Base-by-base conservation (phyloP, 306 rosid genomes). In the Styphnolobium japonicum region DNA sequence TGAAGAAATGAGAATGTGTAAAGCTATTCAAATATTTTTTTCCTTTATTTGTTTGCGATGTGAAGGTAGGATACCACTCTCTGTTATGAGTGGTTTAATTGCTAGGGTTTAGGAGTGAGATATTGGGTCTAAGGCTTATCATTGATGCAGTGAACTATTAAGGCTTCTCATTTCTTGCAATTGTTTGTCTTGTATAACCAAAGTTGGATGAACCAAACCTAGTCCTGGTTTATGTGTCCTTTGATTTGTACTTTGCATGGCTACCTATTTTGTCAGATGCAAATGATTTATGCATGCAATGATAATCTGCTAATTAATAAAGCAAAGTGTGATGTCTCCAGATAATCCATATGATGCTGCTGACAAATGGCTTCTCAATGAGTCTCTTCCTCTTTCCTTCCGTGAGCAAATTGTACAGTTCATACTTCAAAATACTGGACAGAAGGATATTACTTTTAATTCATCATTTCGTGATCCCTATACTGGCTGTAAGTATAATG, bases 311-410 rank as follows among this genome's bases (percentile, higher is more conserved):
- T 76, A 10, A 77, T 63, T 61, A 42, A 16, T 40, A 67, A 43
- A 48, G 37, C 34, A 56, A 76, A 57, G 60, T 53, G 56, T 77
- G 3, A 81, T 71, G 52, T 67, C 74, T 85, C 67, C 92, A 95
- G 98, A 91, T 78, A 93, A 89, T 87, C 93, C 94, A 40, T 95
- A 95, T 90, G 91, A 79, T 52, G 49, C 85, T 82, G 97, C 98
- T 84, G 98, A 95, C 74, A 92, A 91, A 80, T 95, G 98, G 98
- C 96, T 95, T 77, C 92, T 92, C 81, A 90, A 84, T 78, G 98
- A 95, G 88, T 85, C 72, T 77, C 95, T 95, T 79, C 98, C 98
- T 78, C 88, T 91, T 81, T 86, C 92, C 86, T 92, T 91, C 76
- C 97, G 98, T 43, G 97, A 92, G 85, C 98, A 95, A 85, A 83